Conservation (phyloP, 2,329 filamentous ascomycete genomes). For the Sclerotinia spermophila region DNA sequence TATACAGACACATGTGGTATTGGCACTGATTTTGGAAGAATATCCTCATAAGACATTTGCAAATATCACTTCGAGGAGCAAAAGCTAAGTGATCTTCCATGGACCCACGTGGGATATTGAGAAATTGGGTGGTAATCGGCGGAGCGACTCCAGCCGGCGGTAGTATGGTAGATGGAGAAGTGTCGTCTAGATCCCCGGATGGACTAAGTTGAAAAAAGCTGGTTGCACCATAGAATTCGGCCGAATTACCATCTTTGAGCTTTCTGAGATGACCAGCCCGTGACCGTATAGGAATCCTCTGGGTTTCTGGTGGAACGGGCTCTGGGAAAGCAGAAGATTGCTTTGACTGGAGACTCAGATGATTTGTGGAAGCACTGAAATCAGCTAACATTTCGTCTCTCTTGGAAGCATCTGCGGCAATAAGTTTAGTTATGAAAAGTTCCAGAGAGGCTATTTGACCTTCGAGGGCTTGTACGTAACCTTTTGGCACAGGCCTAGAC, state of each 20-base stretch:
- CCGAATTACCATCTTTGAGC: constrained; percentile 39
- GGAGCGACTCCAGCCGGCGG: not conserved
- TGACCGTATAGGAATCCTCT: constrained; percentile 32
- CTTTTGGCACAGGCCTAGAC: constrained; percentile 44
- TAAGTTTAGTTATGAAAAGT: constrained; percentile 44
- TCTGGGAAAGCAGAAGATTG: not conserved
- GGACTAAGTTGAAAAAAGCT: constrained; percentile 43
- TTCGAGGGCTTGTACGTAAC: constrained; percentile 48
- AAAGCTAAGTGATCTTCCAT: constrained; percentile 32
- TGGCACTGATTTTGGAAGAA: constrained; percentile 49
- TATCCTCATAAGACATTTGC: constrained; percentile 44
- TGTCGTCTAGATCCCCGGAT: constrained; percentile 22
- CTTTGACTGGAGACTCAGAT: constrained; percentile 11
- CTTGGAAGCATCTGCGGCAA: constrained; percentile 40
- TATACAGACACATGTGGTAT: constrained; percentile 49
- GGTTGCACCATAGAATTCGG: constrained; percentile 49
- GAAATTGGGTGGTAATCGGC: not conserved
- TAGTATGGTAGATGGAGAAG: constrained; percentile 6
- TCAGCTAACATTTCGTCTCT: constrained; percentile 44
- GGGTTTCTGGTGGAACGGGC: constrained; percentile 19
- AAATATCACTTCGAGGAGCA: constrained; percentile 45
- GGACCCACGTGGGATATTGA: not conserved
- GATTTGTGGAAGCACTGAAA: constrained; percentile 33
- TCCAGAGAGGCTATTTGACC: constrained; percentile 46
- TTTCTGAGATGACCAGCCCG: constrained; percentile 41